A percentile compares a stretch with the other conserved stretches of the same genome.
Evolutionary conservation across 1,284 basidiomycete genomes (phyloP).

Genomic region (Kwoniella shivajii): DNA sequence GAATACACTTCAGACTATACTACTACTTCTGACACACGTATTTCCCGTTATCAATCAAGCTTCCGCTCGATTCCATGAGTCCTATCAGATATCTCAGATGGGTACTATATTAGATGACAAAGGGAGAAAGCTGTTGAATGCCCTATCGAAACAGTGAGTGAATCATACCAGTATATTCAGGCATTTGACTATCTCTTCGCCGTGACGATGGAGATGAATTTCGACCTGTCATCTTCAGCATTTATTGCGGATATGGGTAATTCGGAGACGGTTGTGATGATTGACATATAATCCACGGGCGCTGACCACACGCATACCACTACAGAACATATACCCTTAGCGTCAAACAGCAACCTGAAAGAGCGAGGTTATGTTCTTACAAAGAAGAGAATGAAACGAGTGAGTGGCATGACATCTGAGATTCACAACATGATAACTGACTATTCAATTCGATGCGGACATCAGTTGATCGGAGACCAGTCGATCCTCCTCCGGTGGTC

Average conservation of each 20-base stretch:
- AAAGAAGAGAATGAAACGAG: slow-evolving; percentile 57
- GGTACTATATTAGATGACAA: slow-evolving; percentile 7
- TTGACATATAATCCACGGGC: too few relatives aligned
- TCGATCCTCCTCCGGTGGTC: slow-evolving; percentile 55
- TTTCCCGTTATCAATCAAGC: too few relatives aligned
- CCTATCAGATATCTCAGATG: slow-evolving; percentile 1
- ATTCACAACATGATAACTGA: not conserved
- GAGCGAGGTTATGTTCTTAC: slow-evolving; percentile 54
- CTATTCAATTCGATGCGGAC: not conserved
- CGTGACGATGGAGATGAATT: not conserved
- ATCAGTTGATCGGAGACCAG: slow-evolving; percentile 51
- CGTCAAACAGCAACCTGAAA: slow-evolving; percentile 52
- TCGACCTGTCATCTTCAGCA: not conserved
- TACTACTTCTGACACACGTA: too few relatives aligned
- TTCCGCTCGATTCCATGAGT: too few relatives aligned
- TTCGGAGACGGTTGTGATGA: too few relatives aligned
- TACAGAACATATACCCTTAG: slow-evolving; percentile 17
- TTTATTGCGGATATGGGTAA: too few relatives aligned
- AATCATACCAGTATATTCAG: too few relatives aligned
- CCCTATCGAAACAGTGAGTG: slow-evolving; percentile 4
- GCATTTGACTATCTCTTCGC: not conserved
- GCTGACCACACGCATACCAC: too few relatives aligned
- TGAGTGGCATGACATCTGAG: slow-evolving; percentile 25
- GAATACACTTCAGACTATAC: too few relatives aligned
- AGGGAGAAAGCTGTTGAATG: slow-evolving; percentile 1